phyloP scores from a whole-genome alignment of 2,329 filamentous ascomycete species.

The Pezicula neosporulosa region DNA sequence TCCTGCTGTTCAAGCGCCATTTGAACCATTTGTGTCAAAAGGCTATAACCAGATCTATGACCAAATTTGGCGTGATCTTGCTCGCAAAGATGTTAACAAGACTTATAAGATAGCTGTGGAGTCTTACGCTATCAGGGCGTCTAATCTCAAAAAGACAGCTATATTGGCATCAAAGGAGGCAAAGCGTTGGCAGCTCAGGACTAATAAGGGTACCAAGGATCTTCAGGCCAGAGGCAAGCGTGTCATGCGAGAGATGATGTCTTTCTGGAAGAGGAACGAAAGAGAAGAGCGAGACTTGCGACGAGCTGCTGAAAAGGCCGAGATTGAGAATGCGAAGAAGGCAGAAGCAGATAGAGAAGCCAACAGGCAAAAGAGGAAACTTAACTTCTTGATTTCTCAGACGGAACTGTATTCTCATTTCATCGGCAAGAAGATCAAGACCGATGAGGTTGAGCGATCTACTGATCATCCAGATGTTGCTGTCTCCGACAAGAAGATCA shows the following conservation, averaged over 20 bases:
- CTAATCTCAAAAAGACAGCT: slow-evolving; percentile 97
- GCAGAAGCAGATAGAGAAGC: slow-evolving; percentile 97
- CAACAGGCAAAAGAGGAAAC: slow-evolving; percentile 94
- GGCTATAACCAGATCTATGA: slow-evolving; percentile 97
- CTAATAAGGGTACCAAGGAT: slow-evolving; percentile 98
- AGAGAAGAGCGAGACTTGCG: slow-evolving; percentile 92
- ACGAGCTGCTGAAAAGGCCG: slow-evolving; percentile 91
- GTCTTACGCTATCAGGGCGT: slow-evolving; percentile 81
- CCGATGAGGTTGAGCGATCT: slow-evolving; percentile 86
- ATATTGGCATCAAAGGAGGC: slow-evolving; percentile 96
- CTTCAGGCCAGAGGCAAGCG: slow-evolving; percentile 95
- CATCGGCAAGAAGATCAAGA: slow-evolving; percentile 99
- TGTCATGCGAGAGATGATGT: slow-evolving; percentile 99
- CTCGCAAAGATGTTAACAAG: slow-evolving; percentile 90
- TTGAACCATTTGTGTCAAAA: slow-evolving; percentile 69
- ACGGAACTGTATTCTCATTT: slow-evolving; percentile 99
- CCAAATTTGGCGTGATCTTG: slow-evolving; percentile 94
- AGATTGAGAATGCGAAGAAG: slow-evolving; percentile 93
- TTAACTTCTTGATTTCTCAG: slow-evolving; percentile 98
- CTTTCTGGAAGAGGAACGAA: slow-evolving; percentile 99
- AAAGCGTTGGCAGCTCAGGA: slow-evolving; percentile 93
- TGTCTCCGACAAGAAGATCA: slow-evolving; percentile 45
- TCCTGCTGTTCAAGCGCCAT: slow-evolving; percentile 20
- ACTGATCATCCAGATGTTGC: slow-evolving; percentile 77
- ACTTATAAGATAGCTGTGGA: slow-evolving; percentile 84